phyloP scores from a whole-genome alignment of 2,329 filamentous ascomycete species.

The Ustulina deusta region DNA sequence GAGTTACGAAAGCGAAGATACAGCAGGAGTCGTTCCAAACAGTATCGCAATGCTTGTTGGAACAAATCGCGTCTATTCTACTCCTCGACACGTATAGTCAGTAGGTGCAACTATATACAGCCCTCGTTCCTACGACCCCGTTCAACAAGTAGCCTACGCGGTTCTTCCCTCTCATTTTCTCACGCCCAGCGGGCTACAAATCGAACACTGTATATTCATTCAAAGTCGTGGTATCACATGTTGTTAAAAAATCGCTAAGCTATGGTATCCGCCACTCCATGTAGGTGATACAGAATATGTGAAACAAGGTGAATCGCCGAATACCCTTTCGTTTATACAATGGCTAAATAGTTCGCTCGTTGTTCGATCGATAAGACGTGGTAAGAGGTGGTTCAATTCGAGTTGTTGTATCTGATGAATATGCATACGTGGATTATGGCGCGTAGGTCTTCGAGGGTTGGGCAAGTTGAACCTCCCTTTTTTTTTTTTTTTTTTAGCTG shows the following conservation, averaged over 20 bases:
- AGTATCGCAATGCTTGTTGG: not conserved
- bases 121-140: not conserved
- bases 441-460: not conserved
- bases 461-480: not conserved
- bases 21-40: not conserved
- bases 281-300: conserved; percentile 26
- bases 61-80: conserved; percentile 17
- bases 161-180: not conserved
- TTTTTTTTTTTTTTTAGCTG: conserved; percentile 32
- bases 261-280: conserved; percentile 25
- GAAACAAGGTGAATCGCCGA: conserved; percentile 25
- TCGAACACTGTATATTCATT: conserved; percentile 22
- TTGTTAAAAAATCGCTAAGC: conserved; percentile 33
- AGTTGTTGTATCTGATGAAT: conserved; percentile 14
- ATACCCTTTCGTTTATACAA: conserved; percentile 30
- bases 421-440: conserved; percentile 2
- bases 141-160: not conserved
- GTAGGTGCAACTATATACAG: conserved; percentile 34
- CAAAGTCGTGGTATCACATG: conserved; percentile 31
- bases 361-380: conserved; percentile 9
- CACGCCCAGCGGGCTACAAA: not conserved
- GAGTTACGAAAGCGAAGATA: not conserved
- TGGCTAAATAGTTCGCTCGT: conserved; percentile 23
- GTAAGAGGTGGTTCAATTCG: conserved; percentile 12
- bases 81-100: conserved; percentile 15